phyloP scores from a whole-genome alignment of 1,284 basidiomycete genomes.

The Omphalotus olearius region DNA sequence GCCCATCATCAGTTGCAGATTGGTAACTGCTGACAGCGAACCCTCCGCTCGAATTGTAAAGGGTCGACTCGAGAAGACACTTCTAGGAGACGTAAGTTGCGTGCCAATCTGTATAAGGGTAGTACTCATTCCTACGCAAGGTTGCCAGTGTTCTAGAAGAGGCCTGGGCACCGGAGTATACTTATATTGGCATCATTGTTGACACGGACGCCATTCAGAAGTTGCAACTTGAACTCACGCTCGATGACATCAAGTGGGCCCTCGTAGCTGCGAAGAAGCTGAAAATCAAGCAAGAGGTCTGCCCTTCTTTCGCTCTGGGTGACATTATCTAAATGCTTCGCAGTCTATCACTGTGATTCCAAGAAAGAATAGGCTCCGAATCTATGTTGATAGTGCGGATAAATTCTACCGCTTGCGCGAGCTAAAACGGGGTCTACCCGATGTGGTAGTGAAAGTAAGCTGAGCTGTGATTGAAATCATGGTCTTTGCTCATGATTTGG shows the following conservation, averaged over 20 bases:
- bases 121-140: conserved; percentile 34
- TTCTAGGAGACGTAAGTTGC: conserved; percentile 81
- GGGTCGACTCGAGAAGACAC: conserved; percentile 93
- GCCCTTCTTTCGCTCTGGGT: background rate
- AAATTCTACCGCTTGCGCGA: conserved; percentile 88
- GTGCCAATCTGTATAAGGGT: background rate
- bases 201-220: conserved; percentile 88
- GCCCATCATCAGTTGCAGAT: conserved; percentile 95
- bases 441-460: conserved; percentile 84
- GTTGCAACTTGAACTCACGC: conserved; percentile 91
- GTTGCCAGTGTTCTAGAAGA: conserved; percentile 93
- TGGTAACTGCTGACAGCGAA: conserved; percentile 83
- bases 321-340: background rate
- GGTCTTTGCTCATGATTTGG: background rate
- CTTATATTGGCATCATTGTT: conserved; percentile 92
- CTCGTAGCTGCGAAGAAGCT: conserved; percentile 87
- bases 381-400: conserved; percentile 82
- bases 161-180: conserved; percentile 90
- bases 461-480: background rate
- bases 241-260: conserved; percentile 93
- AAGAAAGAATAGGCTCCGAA: conserved; percentile 76
- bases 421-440: conserved; percentile 76
- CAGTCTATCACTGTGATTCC: conserved; percentile 75
- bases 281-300: conserved; percentile 86
- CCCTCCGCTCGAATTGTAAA: conserved; percentile 96